phyloP scores from a whole-genome alignment of 331 rosid species.

The Quercus lobata region DNA sequence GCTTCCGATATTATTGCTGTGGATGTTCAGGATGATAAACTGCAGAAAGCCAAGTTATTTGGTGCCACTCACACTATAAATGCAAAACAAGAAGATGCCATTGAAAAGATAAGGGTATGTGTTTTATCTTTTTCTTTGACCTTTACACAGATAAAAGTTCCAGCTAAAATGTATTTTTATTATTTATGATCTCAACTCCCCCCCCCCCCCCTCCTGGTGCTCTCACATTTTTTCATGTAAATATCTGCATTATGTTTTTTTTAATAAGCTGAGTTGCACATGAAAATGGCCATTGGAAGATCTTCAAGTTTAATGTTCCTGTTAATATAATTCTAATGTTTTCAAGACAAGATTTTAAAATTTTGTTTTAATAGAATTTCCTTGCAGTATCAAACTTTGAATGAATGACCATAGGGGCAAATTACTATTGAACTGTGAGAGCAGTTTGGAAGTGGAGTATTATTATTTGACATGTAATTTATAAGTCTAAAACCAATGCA shows the following conservation, averaged over 20 bases:
- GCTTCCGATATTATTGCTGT: conserved; percentile 94
- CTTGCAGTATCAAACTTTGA: too few relatives aligned
- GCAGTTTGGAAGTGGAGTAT: too few relatives aligned
- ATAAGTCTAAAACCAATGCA: too few relatives aligned
- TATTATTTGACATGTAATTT: too few relatives aligned
- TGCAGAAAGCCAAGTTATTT: conserved; percentile 71
- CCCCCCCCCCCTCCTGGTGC: too few relatives aligned
- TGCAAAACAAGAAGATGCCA: conserved; percentile 71
- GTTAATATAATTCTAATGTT: background rate
- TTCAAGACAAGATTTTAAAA: background rate
- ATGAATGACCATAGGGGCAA: too few relatives aligned
- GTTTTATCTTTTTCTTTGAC: conserved; percentile 21
- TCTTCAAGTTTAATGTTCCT: background rate
- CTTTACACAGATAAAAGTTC: background rate
- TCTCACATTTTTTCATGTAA: background rate
- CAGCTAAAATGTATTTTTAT: background rate
- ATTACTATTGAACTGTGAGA: too few relatives aligned
- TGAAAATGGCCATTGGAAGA: background rate
- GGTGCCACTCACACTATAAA: conserved; percentile 92
- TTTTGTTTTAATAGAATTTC: too few relatives aligned
- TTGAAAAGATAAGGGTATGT: conserved; percentile 68
- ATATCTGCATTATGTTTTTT: background rate
- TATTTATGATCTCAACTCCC: background rate
- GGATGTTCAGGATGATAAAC: conserved; percentile 82
- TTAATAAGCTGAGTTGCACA: background rate